These are phyloP conservation scores for Xylariales sp. DNA, from an alignment of 2,329 filamentous ascomycete species.

Conservation along the genomic window DNA sequence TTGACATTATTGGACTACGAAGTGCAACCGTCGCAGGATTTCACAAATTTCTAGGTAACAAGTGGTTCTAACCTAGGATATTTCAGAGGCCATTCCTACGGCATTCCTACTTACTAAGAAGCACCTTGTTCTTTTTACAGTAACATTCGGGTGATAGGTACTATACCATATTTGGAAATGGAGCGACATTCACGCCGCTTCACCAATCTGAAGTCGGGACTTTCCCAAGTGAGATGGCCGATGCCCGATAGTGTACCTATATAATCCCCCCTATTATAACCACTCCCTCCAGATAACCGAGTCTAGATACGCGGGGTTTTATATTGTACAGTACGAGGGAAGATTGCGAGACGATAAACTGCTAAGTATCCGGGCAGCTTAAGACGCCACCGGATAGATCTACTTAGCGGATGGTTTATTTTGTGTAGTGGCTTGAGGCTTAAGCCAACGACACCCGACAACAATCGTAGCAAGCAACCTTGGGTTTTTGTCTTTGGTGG, in stretches of 20 bases:
- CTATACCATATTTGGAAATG: slow-evolving; percentile 13
- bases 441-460: not conserved
- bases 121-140: slow-evolving; percentile 17
- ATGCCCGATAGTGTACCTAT: slow-evolving; percentile 14
- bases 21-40: not conserved
- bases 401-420: too few relatives aligned
- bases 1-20: not conserved
- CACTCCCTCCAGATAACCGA: not conserved
- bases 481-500: not conserved
- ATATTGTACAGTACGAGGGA: not conserved
- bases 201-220: slow-evolving; percentile 19
- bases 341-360: not conserved
- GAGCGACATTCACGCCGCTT: not conserved
- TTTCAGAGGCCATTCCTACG: too few relatives aligned
- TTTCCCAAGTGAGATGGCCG: slow-evolving; percentile 33
- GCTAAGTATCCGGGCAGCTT: too few relatives aligned
- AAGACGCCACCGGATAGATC: not conserved
- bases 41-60: too few relatives aligned
- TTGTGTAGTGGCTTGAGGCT: not conserved
- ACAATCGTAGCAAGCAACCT: not conserved
- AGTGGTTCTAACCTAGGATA: too few relatives aligned
- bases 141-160: not conserved
- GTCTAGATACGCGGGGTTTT: slow-evolving; percentile 5
- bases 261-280: not conserved
- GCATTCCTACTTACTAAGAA: too few relatives aligned